These are phyloP conservation scores for Fusarium clavum DNA, from an alignment of 2,329 filamentous ascomycete genomes.

Conservation along the genomic window DNA sequence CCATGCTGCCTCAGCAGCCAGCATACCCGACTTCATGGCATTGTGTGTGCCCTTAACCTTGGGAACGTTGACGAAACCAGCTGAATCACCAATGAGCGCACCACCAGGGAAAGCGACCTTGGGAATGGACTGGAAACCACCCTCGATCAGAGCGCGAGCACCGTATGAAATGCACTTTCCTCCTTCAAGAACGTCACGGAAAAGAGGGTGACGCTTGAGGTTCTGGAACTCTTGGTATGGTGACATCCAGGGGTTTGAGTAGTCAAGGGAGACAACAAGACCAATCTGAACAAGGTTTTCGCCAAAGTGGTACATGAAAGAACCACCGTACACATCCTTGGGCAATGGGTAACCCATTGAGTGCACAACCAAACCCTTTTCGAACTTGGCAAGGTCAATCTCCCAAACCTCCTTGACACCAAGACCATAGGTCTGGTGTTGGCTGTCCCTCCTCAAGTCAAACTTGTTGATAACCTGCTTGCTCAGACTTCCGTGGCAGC, in stretches of 20 bases:
- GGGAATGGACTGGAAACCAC: constrained; percentile 96
- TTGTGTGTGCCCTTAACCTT: constrained; percentile 99
- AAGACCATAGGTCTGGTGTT: constrained; percentile 94
- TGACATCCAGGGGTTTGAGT: constrained; percentile 95
- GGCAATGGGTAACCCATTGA: constrained; percentile 93
- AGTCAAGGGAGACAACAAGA: constrained; percentile 92
- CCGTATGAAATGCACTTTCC: constrained; percentile 98
- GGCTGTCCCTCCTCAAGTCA: constrained; percentile 86
- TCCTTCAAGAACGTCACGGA: constrained; percentile 86
- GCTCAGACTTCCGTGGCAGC: constrained; percentile 93
- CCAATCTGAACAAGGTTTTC: constrained; percentile 96
- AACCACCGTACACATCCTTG: constrained; percentile 91
- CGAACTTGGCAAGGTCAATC: constrained; percentile 90
- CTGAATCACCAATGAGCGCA: constrained; percentile 94
- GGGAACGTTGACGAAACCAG: constrained; percentile 95
- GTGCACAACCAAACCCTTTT: constrained; percentile 86
- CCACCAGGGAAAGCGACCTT: constrained; percentile 97
- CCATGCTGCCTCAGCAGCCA: constrained; percentile 92
- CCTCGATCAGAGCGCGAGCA: constrained; percentile 90
- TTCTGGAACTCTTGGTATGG: constrained; percentile 98
- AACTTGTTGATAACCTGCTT: constrained; percentile 97
- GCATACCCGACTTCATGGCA: constrained; percentile 96
- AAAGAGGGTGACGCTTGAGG: constrained; percentile 97
- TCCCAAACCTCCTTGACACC: constrained; percentile 99
- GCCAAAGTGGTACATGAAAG: constrained; percentile 99